Evolutionary conservation across 2,329 filamentous ascomycete species (phyloP), one percentile per base, ranked within the genome.

Genomic region (Zymoseptoria crescenta): DNA sequence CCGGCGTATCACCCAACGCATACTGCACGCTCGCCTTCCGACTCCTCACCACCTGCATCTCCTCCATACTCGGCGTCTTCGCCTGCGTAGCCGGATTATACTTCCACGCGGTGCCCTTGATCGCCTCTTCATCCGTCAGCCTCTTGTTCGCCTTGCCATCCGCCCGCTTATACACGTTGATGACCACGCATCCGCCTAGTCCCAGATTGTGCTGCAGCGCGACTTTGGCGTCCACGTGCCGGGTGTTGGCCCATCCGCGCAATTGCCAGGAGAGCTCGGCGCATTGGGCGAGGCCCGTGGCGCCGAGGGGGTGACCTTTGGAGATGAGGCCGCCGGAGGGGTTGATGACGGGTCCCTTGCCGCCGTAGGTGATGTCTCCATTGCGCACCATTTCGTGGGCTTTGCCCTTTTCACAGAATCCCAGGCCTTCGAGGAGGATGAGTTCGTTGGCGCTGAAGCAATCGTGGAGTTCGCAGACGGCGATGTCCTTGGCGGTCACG

Each of bases 361-460:
- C 83, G 57, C 92, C 91, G 73, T 96, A 96, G 1, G 93, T 97
- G 71, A 97, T 96, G 69, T 92, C 91, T 28, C 92, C 92, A 8
- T 76, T 77, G 49, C 91, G 85, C 24, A 97, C 91, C 75, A 96
- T 85, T 75, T 96, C 91, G 73, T 96, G 92, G 0, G 93, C 94
- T 74, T 91, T 93, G 16, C 93, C 93, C 13, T 82, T 84, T 59
- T 85, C 85, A 49, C 81, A 73, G 9, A 97, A 81, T 1, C 91
- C 91, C 0, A 97, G 81, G 0, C 90, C 90, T 72, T 97, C 93
- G 55, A 97, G 86, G 1, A 86, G 87, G 55, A 94, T 83, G 87
- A 97, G 88, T 79, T 97, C 90, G 74, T 97, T 97, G 27, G 93
- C 87, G 19, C 87, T 91, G 82, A 97, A 97, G 79, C 94, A 97